Evolutionary conservation across 345 rosid genomes (phyloP).

Genomic region (Eucalyptus curtisii): DNA sequence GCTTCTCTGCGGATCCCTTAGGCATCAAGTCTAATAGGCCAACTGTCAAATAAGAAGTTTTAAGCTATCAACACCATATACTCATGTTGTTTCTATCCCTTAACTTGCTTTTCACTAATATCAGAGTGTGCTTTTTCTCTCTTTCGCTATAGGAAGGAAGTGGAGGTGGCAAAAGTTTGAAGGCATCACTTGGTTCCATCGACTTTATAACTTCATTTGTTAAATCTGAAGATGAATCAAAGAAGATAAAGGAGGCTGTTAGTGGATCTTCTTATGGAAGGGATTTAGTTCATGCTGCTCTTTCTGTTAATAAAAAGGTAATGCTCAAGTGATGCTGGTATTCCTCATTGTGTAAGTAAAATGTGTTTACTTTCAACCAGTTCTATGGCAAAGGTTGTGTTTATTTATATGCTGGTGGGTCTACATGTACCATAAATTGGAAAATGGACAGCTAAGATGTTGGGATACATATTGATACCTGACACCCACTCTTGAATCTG

Average conservation of each 20-base stretch:
- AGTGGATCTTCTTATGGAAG: slow-evolving; percentile 66
- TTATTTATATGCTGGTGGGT: background rate
- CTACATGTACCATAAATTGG: background rate
- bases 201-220: slow-evolving; percentile 81
- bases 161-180: slow-evolving; percentile 34
- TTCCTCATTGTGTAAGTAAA: background rate
- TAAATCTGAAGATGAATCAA: slow-evolving; percentile 65
- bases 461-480: background rate
- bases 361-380: background rate
- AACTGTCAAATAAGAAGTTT: background rate
- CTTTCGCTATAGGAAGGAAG: slow-evolving; percentile 46
- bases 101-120: background rate
- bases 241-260: slow-evolving; percentile 74
- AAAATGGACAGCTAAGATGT: background rate
- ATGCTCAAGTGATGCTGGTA: background rate
- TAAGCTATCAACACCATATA: background rate
- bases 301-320: slow-evolving; percentile 85
- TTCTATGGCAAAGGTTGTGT: background rate
- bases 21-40: background rate
- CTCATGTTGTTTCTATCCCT: background rate
- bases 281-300: slow-evolving; percentile 91
- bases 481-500: background rate
- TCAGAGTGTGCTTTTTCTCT: background rate
- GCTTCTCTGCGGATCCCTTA: background rate
- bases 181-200: slow-evolving; percentile 90